Base-by-base conservation (phyloP, 192 early-diverging fungal species). In the Pilobolus umbonatus region DNA sequence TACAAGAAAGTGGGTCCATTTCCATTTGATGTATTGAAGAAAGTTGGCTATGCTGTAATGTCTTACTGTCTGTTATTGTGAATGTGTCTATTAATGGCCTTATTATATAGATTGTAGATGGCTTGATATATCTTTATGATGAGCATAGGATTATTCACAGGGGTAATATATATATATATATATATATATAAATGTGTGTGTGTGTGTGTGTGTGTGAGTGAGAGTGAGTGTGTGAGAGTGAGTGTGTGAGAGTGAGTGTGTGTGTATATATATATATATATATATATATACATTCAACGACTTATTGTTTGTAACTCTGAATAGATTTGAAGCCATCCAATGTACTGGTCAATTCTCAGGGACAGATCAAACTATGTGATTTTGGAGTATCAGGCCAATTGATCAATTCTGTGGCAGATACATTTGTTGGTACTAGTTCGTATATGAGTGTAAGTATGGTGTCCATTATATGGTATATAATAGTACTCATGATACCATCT, bases 321-420 rank as follows among this genome's bases (percentile, higher is more conserved):
- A 40, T 66, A 85, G 89, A 93, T 61, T 75, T 93, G 55, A 93
- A 93, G 68, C 90, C 89, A 17, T 90, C 88, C 30, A 93, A 93
- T 61, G 85, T 93, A 21, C 73, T 93, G 54, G 81, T 93, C 53
- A 90, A 91, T 72, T 89, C 86, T 60, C 69, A 75, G 36, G 88
- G 90, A 6, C 80, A 86, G 58, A 87, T 90, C 69, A 92, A 92
- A 69, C 76, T 90, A 24, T 89, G 84, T 73, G 88, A 93, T 65
- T 93, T 93, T 81, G 96, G 96, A 26, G 95, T 99, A 22, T 92
- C 88, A 60, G 89, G 89, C 57, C 85, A 94, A 68, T 72, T 95
- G 42, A 82, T 89, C 60, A 89, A 85, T 70, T 93, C 88, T 28
- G 83, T 91, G 31, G 90, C 88, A 47, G 85, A 90, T 60, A 93